Evolutionary conservation across 2,329 filamentous ascomycete species (phyloP), one percentile per base, ranked within the genome.

Genomic region (Diaporthe humulicola): DNA sequence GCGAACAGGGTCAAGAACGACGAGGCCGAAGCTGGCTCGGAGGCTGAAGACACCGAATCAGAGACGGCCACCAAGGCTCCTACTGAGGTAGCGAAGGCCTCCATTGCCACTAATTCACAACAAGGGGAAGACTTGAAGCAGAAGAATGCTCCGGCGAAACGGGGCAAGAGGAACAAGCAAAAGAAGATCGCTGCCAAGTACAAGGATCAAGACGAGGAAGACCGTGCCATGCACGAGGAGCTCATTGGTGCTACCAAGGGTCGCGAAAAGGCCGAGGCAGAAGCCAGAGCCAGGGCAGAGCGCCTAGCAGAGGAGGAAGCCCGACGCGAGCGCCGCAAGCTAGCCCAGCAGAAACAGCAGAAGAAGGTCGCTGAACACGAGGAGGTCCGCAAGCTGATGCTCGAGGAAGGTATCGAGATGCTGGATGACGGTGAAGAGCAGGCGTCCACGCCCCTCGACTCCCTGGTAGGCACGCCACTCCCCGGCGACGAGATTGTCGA

Each of bases 111-210:
- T 76, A 38, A 75, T 22, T 71, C 77, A 10, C 73, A 75, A n/a
- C 28, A 73, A 70, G 9, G 72, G 79, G 70, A 84, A 75, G 78
- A 83, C 71, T 79, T 82, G 54, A 48, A 30, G 79, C 83, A 74
- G 81, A 88, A 87, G 82, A 90, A 87, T 80, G 83, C 77, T 19
- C 87, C 83, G 74, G 79, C 83, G 42, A 93, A 92, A 81, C 92
- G 96, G 74, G 95, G 95, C 40, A 95, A 97, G 82, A 92, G 91
- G 74, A 90, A 89, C 75, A 98, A 98, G 82, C 92, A 93, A 57
- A 98, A 97, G 87, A 98, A 97, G 83, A 92, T 95, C 2, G 95
- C 95, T 4, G 87, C 91, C 74, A 98, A 98, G 82, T 99, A 99
- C 85, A 96, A 94, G 60, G 88, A 97, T 79, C 97, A 98, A 87